phyloP scores from a whole-genome alignment of 2,329 filamentous ascomycete genomes.

The Trichophyton equinum region DNA sequence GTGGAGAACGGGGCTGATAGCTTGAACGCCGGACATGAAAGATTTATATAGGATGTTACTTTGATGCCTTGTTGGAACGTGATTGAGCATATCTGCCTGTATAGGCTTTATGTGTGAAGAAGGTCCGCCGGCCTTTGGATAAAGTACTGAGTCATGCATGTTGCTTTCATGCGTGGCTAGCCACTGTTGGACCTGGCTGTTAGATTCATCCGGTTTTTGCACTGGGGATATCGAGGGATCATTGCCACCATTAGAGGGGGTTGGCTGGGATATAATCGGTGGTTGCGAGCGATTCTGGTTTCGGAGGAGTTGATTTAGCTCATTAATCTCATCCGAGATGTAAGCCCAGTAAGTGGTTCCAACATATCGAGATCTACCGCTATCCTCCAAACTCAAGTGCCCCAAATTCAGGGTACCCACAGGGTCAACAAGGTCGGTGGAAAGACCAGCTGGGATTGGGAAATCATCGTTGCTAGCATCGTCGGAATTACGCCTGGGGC shows the following conservation, averaged over 20 bases:
- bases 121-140: constrained; percentile 21
- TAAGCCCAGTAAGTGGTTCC: constrained; percentile 37
- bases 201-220: background rate
- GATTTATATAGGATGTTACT: constrained; percentile 37
- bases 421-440: constrained; percentile 32
- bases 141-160: constrained; percentile 4
- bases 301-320: constrained; percentile 33
- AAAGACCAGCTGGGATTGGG: constrained; percentile 30
- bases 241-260: background rate
- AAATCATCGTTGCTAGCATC: constrained; percentile 29
- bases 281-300: constrained; percentile 27
- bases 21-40: constrained; percentile 36
- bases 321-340: constrained; percentile 35
- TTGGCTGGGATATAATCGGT: background rate
- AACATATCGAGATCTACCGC: constrained; percentile 34
- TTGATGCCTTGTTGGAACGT: constrained; percentile 33
- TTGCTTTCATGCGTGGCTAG: background rate
- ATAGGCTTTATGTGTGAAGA: constrained; percentile 24
- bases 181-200: background rate
- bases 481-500: constrained; percentile 25
- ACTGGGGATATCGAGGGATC: background rate
- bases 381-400: constrained; percentile 33
- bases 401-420: constrained; percentile 31
- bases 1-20: constrained; percentile 34
- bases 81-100: constrained; percentile 30